These are phyloP conservation scores for Leccinum obscurum DNA, from an alignment of 768 basidiomycete genomes.

Conservation along the genomic window DNA sequence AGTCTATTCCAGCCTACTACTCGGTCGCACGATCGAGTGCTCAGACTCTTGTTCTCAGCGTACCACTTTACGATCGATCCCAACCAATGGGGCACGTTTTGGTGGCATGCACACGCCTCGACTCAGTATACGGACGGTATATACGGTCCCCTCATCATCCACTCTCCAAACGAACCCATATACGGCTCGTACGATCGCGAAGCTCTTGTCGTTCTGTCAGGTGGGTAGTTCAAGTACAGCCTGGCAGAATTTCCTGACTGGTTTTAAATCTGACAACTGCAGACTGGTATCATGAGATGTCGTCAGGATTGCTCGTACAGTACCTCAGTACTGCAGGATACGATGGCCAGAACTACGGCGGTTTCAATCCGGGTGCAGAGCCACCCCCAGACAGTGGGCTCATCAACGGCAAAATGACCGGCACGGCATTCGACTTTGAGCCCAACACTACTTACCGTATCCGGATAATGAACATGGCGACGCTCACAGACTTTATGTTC, in stretches of 20 bases:
- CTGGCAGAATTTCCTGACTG: neutral
- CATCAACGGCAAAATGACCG: slow-evolving; percentile 33
- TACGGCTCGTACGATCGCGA: slow-evolving; percentile 40
- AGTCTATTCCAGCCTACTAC: slow-evolving; percentile 3
- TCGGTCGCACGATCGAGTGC: neutral
- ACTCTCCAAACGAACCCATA: slow-evolving; percentile 38
- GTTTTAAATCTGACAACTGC: neutral
- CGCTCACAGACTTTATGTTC: slow-evolving; percentile 47
- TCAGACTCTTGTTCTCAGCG: slow-evolving; percentile 12
- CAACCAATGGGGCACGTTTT: slow-evolving; percentile 45
- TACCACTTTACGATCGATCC: slow-evolving; percentile 43
- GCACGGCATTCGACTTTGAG: slow-evolving; percentile 33
- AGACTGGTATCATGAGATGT: slow-evolving; percentile 38
- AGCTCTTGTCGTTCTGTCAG: slow-evolving; percentile 36
- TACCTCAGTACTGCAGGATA: slow-evolving; percentile 30
- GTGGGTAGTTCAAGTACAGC: slow-evolving; percentile 23
- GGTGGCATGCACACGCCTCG: slow-evolving; percentile 47
- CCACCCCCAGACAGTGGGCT: slow-evolving; percentile 40
- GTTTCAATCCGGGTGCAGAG: slow-evolving; percentile 34
- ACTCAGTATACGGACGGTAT: slow-evolving; percentile 51
- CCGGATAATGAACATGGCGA: slow-evolving; percentile 48
- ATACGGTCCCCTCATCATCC: slow-evolving; percentile 48
- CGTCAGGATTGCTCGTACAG: slow-evolving; percentile 30
- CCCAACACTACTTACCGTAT: slow-evolving; percentile 43
- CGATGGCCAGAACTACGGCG: slow-evolving; percentile 32